A percentile compares a stretch with the other conserved stretches of the same genome.
Evolutionary conservation across 495 filamentous ascomycete species (phyloP).

Genomic region (Penicillium chermesinum): DNA sequence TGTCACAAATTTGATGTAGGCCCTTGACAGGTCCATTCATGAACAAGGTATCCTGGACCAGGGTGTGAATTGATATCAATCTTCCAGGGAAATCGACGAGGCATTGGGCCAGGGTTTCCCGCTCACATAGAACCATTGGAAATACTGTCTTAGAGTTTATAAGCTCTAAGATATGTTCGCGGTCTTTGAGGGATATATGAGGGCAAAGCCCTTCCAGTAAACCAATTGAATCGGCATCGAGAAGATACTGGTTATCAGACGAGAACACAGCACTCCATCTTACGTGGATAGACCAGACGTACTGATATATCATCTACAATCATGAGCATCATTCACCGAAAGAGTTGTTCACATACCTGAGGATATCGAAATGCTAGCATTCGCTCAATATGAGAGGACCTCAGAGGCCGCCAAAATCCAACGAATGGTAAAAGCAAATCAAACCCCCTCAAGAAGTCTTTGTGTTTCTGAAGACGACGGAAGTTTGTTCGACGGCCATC

Average conservation of each 20-base stretch:
- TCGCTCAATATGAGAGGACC: constrained; percentile 5
- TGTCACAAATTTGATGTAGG: not conserved
- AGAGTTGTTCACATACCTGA: constrained; percentile 3
- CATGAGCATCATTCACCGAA: not conserved
- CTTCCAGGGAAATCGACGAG: constrained; percentile 1
- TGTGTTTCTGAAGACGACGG: constrained; percentile 4
- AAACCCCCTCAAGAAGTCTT: not conserved
- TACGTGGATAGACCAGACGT: constrained; percentile 4
- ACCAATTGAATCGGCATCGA: not conserved
- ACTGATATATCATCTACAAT: constrained; percentile 2
- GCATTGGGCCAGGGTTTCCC: not conserved
- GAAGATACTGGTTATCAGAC: not conserved
- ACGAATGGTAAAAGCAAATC: constrained; percentile 10
- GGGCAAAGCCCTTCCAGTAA: not conserved
- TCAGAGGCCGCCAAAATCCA: constrained; percentile 10
- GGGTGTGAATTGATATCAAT: constrained; percentile 5
- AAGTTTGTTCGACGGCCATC: constrained; percentile 8
- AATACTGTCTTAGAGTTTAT: not conserved
- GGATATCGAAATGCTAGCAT: constrained; percentile 7
- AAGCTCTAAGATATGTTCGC: not conserved
- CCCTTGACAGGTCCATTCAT: constrained; percentile 1
- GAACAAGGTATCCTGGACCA: constrained; percentile 5
- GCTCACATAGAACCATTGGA: not conserved
- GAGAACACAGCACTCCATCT: constrained; percentile 1
- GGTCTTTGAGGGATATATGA: not conserved